Percentiles rank a stretch among this genome's conserved stretches.
phyloP scores from a whole-genome alignment of 2,329 filamentous ascomycete genomes.

The Sordariomycetes sp. region DNA sequence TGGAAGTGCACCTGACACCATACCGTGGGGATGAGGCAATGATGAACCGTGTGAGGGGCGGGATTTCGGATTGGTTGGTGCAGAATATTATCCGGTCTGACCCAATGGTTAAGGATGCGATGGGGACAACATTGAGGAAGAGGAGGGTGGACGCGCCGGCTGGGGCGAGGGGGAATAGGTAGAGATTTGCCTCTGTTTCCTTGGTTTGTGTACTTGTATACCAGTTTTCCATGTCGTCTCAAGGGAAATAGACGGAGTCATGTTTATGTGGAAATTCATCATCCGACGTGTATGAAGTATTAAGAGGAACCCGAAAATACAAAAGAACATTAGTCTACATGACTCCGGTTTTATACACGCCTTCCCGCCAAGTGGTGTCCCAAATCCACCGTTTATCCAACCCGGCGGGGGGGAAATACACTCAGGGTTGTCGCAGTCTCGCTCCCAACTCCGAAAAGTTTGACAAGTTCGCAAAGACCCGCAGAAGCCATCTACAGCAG shows the following conservation, averaged over 20 bases:
- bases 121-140: conserved; percentile 56
- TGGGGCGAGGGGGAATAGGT: conserved; percentile 38
- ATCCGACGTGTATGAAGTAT: neutral
- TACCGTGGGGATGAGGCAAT: conserved; percentile 66
- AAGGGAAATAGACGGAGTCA: neutral
- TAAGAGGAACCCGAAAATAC: neutral
- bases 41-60: conserved; percentile 17
- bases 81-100: conserved; percentile 74
- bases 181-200: neutral
- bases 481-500: conserved; percentile 28
- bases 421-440: too few species aligned
- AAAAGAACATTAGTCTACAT: neutral
- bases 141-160: conserved; percentile 51
- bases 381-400: neutral
- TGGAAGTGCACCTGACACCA: conserved; percentile 72
- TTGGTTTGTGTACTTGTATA: neutral
- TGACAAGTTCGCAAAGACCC: too few species aligned
- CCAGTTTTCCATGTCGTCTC: neutral
- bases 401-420: too few species aligned
- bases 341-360: neutral
- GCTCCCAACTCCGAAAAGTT: too few species aligned
- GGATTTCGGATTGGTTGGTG: conserved; percentile 78
- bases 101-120: conserved; percentile 71
- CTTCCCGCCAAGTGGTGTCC: neutral
- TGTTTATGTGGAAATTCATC: neutral